Percentiles rank a stretch among this genome's conserved stretches.
These are phyloP conservation scores for Casaregolazyma lundiana DNA, from an alignment of 1,139 yeast species.

Conservation along the genomic window DNA sequence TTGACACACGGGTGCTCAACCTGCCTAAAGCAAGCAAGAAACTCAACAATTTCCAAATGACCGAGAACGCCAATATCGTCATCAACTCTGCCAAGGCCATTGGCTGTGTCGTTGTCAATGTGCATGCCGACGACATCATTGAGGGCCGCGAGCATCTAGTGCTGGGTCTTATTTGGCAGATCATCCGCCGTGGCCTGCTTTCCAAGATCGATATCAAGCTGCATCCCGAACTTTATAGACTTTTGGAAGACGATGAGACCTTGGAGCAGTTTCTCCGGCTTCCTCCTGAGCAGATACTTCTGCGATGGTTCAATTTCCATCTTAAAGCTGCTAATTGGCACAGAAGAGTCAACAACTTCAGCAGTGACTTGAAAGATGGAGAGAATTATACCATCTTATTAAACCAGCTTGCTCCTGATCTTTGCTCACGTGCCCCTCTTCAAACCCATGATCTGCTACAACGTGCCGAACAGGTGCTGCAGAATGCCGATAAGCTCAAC, in stretches of 20 bases:
- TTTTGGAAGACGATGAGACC: slow-evolving; percentile 94
- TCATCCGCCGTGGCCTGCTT: slow-evolving; percentile 90
- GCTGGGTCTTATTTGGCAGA: slow-evolving; percentile 96
- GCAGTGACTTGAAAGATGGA: slow-evolving; percentile 87
- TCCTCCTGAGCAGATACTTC: slow-evolving; percentile 94
- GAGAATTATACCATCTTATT: slow-evolving; percentile 88
- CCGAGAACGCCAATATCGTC: slow-evolving; percentile 95
- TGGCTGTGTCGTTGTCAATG: slow-evolving; percentile 97
- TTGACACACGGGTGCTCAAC: slow-evolving; percentile 95
- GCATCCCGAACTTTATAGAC: slow-evolving; percentile 94
- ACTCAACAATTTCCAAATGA: slow-evolving; percentile 92
- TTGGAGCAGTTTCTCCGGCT: slow-evolving; percentile 91
- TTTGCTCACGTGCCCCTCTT: slow-evolving; percentile 77
- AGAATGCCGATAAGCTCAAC: slow-evolving; percentile 83
- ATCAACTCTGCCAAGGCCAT: slow-evolving; percentile 98
- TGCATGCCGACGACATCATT: slow-evolving; percentile 93
- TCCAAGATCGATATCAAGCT: slow-evolving; percentile 91
- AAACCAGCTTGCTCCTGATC: slow-evolving; percentile 80
- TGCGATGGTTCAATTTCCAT: slow-evolving; percentile 97
- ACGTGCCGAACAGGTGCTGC: slow-evolving; percentile 83
- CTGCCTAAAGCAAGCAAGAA: slow-evolving; percentile 74
- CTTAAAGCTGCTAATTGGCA: slow-evolving; percentile 89
- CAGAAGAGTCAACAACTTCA: slow-evolving; percentile 80
- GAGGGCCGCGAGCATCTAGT: slow-evolving; percentile 96
- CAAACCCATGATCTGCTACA: slow-evolving; percentile 63